These are phyloP conservation scores for Heliocybe sulcata DNA, from an alignment of 1,284 basidiomycete genomes.

Conservation along the genomic window DNA sequence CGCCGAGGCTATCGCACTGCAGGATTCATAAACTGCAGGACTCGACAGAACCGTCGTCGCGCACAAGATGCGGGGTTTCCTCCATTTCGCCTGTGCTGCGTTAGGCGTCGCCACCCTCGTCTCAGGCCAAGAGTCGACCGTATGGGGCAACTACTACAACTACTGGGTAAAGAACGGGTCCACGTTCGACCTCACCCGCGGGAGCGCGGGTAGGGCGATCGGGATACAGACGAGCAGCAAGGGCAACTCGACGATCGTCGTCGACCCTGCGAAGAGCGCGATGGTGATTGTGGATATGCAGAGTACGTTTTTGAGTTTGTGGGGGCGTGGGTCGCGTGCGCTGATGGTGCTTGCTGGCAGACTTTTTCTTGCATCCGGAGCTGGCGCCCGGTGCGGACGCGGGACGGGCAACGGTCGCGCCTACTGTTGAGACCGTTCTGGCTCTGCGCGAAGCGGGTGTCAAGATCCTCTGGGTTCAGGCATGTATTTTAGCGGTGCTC, in stretches of 20 bases:
- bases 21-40: no score
- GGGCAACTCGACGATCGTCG: slow-evolving; percentile 3
- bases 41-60: no score
- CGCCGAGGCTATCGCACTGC: no score
- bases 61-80: no score
- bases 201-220: slow-evolving; percentile 1
- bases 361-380: slow-evolving; percentile 9
- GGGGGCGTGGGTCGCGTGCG: neutral
- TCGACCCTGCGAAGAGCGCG: slow-evolving; percentile 7
- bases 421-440: slow-evolving; percentile 7
- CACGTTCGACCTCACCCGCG: slow-evolving; percentile 6
- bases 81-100: no score
- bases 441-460: slow-evolving; percentile 10
- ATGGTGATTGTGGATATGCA: slow-evolving; percentile 14
- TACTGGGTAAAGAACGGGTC: slow-evolving; percentile 3
- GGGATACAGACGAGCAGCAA: neutral
- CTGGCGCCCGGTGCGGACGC: neutral
- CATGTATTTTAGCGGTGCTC: neutral
- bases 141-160: slow-evolving; percentile 8
- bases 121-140: neutral
- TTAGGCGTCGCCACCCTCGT: neutral
- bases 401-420: slow-evolving; percentile 5
- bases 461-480: slow-evolving; percentile 9
- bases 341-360: neutral
- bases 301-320: slow-evolving; percentile 4